Evolutionary conservation across 305 asterid species (phyloP).

Genomic region (Rubia balearica): DNA sequence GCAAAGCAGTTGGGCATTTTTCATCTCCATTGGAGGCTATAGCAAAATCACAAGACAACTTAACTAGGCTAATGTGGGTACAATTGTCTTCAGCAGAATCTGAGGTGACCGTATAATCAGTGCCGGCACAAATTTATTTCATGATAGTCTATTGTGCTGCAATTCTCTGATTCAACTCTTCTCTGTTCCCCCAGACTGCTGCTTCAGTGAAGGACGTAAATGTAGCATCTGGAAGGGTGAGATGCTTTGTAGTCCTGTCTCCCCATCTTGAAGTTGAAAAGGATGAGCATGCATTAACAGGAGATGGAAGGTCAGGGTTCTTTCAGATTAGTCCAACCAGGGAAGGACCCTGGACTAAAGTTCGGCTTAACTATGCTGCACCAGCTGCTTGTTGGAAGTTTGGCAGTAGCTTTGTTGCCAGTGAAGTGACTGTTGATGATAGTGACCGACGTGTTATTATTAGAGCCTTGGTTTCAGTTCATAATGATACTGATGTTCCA

Average conservation of each 20-base stretch:
- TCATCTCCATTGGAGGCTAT: conserved; percentile 56
- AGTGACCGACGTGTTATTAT: conserved; percentile 68
- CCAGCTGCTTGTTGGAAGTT: conserved; percentile 92
- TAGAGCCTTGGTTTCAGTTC: conserved; percentile 85
- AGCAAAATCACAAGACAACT: conserved; percentile 34
- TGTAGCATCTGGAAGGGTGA: conserved; percentile 47
- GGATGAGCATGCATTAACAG: conserved; percentile 30
- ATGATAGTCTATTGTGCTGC: not conserved
- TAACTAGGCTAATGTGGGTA: conserved; percentile 49
- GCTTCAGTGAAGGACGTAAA: conserved; percentile 12
- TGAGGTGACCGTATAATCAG: conserved; percentile 34
- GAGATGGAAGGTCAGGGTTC: conserved; percentile 47
- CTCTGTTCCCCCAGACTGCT: conserved; percentile 38
- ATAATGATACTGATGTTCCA: conserved; percentile 57
- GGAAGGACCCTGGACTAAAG: conserved; percentile 90
- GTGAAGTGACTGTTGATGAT: conserved; percentile 77
- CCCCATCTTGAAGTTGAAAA: conserved; percentile 37
- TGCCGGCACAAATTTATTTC: not conserved
- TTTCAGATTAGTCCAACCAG: conserved; percentile 79
- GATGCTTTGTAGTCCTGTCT: conserved; percentile 56
- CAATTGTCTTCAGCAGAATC: conserved; percentile 58
- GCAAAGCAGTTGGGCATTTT: conserved; percentile 56
- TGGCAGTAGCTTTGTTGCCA: conserved; percentile 75
- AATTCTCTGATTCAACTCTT: conserved; percentile 13
- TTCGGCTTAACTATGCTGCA: conserved; percentile 86